Evolutionary conservation across 2,329 filamentous ascomycete genomes (phyloP).

Genomic region (Verticillium isaacii): DNA sequence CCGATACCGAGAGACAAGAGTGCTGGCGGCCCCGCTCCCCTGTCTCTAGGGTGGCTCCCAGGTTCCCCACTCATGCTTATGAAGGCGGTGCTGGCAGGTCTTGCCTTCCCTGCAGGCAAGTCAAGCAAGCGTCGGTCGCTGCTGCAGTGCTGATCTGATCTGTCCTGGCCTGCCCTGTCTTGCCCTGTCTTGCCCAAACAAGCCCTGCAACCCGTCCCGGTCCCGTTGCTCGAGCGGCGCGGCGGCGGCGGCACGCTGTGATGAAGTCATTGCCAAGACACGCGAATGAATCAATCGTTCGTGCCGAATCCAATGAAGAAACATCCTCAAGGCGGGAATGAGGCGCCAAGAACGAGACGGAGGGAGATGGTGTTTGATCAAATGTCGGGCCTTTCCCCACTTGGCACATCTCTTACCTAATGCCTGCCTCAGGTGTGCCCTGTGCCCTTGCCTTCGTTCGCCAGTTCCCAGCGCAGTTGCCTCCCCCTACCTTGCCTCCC

Average conservation of each 20-base stretch:
- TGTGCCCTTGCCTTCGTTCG: not conserved
- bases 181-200: not conserved
- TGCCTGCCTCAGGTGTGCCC: not conserved
- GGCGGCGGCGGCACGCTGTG: not conserved
- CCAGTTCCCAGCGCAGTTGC: not conserved
- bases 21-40: not conserved
- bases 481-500: not conserved
- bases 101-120: not conserved
- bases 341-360: not conserved
- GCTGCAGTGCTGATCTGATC: not conserved
- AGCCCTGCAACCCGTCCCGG: not conserved
- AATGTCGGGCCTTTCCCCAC: not conserved
- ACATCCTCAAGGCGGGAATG: not conserved
- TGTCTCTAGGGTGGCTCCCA: not conserved
- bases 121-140: not conserved
- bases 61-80: not conserved
- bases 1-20: too few relatives aligned
- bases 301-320: not conserved
- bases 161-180: too few relatives aligned
- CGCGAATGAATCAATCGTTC: not conserved
- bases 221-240: not conserved
- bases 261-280: not conserved
- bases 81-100: not conserved
- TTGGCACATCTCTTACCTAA: not conserved
- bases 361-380: not conserved